Evolutionary conservation across 129 eudicot species (phyloP).

Genomic region (Deinandra increscens): DNA sequence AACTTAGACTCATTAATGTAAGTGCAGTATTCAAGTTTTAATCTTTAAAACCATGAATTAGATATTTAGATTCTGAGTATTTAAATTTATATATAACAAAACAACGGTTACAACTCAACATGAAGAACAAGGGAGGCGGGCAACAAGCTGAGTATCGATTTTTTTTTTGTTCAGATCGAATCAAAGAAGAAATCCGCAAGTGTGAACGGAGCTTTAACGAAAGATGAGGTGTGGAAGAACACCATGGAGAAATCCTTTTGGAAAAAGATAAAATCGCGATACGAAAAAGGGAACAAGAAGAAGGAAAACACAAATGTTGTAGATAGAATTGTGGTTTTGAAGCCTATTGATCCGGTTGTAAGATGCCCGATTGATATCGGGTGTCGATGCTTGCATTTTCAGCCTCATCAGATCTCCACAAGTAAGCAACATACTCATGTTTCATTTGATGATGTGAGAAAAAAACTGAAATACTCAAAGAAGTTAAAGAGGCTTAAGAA

Average conservation of each 20-base stretch:
- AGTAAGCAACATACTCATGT: conserved; percentile 25
- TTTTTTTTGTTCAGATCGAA: conserved; percentile 26
- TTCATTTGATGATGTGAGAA: conserved; percentile 26
- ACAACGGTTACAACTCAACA: too few species aligned
- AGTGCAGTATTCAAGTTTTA: not conserved
- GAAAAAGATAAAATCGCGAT: conserved; percentile 32
- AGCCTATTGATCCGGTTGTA: conserved; percentile 22
- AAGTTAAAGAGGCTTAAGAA: conserved; percentile 19
- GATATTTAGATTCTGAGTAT: conserved; percentile 12
- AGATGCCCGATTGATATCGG: conserved; percentile 25
- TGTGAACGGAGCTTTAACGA: conserved; percentile 19
- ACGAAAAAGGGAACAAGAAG: conserved; percentile 24
- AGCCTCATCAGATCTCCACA: conserved; percentile 23
- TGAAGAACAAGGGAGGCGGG: too few species aligned
- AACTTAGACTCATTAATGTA: conserved; percentile 34
- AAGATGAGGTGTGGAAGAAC: conserved; percentile 19
- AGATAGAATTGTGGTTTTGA: conserved; percentile 41
- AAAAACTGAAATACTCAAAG: conserved; percentile 14
- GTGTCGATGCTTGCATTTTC: conserved; percentile 47
- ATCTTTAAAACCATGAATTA: not conserved
- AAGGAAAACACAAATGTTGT: conserved; percentile 17
- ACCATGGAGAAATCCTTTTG: conserved; percentile 28
- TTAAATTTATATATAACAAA: too few species aligned
- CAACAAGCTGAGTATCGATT: too few species aligned
- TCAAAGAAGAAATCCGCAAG: conserved; percentile 23